Conservation (phyloP, 495 filamentous ascomycete species). For the Aspergillus diversus region DNA sequence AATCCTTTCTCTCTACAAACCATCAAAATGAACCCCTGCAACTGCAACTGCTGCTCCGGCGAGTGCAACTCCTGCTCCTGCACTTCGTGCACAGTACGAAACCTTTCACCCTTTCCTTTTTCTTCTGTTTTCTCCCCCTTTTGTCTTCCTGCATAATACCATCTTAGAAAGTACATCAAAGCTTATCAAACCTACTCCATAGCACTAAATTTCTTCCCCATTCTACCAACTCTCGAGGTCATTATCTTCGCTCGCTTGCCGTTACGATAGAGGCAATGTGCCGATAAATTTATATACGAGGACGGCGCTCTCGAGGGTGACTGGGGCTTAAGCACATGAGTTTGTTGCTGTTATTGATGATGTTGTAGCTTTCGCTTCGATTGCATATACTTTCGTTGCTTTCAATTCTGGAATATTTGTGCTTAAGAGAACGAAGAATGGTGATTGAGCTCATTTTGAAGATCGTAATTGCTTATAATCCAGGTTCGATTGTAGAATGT, state of each 20-base stretch:
- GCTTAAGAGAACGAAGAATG: neutral
- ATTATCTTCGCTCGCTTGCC: neutral
- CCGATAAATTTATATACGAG: no score
- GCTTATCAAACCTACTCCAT: neutral
- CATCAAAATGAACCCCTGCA: constrained; percentile 49
- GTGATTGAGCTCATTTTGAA: neutral
- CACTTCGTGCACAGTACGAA: constrained; percentile 41
- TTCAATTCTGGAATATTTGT: neutral
- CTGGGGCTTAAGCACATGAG: neutral
- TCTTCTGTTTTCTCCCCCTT: neutral
- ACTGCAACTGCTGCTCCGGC: constrained; percentile 51
- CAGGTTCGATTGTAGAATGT: neutral
- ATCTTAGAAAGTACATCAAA: no score
- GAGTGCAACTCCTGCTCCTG: constrained; percentile 50
- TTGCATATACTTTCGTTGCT: neutral
- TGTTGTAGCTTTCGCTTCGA: constrained; percentile 1
- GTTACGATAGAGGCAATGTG: no score
- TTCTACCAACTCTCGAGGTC: constrained; percentile 16
- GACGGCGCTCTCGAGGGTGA: constrained; percentile 10
- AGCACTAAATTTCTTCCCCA: constrained; percentile 23
- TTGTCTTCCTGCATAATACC: neutral
- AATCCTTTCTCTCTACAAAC: constrained; percentile 24
- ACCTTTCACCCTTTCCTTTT: neutral
- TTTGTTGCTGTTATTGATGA: constrained; percentile 2
- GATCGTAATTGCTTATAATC: neutral